phyloP scores from a whole-genome alignment of 257 asterid genomes.

The Euphrasia confusa region DNA sequence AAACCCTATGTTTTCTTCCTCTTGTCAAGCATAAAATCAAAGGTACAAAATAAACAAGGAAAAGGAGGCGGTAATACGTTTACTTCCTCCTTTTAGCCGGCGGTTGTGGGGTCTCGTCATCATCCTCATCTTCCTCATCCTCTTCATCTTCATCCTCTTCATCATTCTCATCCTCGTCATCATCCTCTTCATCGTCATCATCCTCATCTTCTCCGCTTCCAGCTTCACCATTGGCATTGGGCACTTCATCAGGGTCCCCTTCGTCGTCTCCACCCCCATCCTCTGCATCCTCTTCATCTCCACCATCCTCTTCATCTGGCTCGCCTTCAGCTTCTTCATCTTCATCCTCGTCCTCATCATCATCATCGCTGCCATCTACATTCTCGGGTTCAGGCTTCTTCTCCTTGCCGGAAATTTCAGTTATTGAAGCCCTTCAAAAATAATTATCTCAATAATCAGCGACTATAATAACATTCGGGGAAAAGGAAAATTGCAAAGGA shows the following conservation, averaged over 20 bases:
- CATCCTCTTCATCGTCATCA: background rate
- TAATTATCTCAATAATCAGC: background rate
- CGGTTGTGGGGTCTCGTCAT: constrained; percentile 7
- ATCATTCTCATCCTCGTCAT: background rate
- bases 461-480: constrained; percentile 5
- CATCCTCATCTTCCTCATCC: constrained; percentile 6
- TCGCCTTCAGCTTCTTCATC: constrained; percentile 23
- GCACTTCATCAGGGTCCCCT: background rate
- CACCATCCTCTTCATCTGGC: constrained; percentile 23
- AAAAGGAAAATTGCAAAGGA: background rate
- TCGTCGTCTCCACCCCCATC: constrained; percentile 2
- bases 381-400: constrained; percentile 30
- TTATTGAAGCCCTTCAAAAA: constrained; percentile 24
- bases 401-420: constrained; percentile 19
- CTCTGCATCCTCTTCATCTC: constrained; percentile 26
- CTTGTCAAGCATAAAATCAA: background rate
- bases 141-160: constrained; percentile 1
- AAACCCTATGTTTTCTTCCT: background rate
- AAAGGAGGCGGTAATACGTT: background rate
- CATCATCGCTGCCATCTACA: constrained; percentile 32
- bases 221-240: background rate
- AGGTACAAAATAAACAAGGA: constrained; percentile 1
- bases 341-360: constrained; percentile 18
- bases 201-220: background rate
- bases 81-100: constrained; percentile 1